Base-by-base conservation (phyloP, 257 asterid genomes). In the Fraxinus cuspidata region DNA sequence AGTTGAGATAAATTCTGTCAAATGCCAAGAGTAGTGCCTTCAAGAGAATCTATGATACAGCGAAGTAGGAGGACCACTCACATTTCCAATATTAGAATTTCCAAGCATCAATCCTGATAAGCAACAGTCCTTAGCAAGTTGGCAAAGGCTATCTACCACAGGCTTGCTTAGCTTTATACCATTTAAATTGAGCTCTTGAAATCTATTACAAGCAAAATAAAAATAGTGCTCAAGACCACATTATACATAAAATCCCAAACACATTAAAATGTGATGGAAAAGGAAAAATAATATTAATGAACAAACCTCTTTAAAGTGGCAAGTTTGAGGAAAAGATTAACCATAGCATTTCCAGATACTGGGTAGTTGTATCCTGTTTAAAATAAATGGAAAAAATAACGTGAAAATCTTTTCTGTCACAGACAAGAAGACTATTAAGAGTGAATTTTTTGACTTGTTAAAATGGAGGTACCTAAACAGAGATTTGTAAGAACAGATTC, bases 81-180 rank as follows among this genome's bases (percentile, higher is more conserved):
- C 99, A 4, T 83, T 88, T 86, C 99, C 97, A 77, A 93, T 87
- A 74, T 84, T 85, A 76, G 96, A 87, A 80, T 86, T 84, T 84
- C 92, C 96, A 60, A 96, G 92, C 87, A 92, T 83, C 90, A 96
- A 84, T 28, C 89, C 97, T 58, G 97, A 89, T 85, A 96, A 87
- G 87, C 89, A 85, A 80, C 96, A 81, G 63, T 75, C 84, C 78
- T 81, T 83, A 73, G 90, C 89, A 77, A 93, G 87, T 83, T 86
- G 87, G 86, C 98, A 92, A 78, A 96, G 92, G 87, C 89, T 80
- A 80, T 86, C 93, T 73, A 90, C 87, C 73, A 93, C 90, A 63
- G 91, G 90, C 84, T 87, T 89, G 90, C 91, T 86, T 81, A 96
- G 90, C 85, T 94, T 93, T 78, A 96, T 88, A 71, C 97, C 97